Conservation (phyloP, 179 eudicot genomes). For the Nepenthes alata region DNA sequence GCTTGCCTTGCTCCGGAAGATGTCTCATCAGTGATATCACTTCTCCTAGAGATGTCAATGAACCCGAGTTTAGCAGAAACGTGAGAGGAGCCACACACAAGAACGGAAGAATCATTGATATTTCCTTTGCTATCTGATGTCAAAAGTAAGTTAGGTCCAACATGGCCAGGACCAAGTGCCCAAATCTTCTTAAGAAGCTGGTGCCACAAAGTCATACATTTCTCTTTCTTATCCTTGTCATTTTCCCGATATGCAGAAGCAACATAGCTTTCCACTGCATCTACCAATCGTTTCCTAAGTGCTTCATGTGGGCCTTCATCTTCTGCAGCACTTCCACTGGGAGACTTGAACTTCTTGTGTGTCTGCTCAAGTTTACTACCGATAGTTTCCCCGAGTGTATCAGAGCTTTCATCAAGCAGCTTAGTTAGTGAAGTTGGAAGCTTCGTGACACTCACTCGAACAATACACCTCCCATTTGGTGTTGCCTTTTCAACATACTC, state of each 20-base stretch:
- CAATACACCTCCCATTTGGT: conserved; percentile 81
- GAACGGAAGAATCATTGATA: conserved; percentile 25
- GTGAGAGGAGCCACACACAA: conserved; percentile 47
- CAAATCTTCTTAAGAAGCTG: conserved; percentile 65
- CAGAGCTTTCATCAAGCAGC: conserved; percentile 74
- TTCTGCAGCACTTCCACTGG: conserved; percentile 35
- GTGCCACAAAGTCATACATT: conserved; percentile 42
- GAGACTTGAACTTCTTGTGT: conserved; percentile 47
- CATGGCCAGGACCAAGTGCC: conserved; percentile 82
- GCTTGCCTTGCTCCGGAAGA: conserved; percentile 18
- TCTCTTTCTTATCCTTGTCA: conserved; percentile 44
- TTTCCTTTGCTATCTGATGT: conserved; percentile 32
- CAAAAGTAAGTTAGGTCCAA: conserved; percentile 78
- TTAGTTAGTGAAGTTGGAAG: conserved; percentile 69
- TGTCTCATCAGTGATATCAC: conserved; percentile 12
- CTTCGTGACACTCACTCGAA: conserved; percentile 67
- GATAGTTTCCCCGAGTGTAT: conserved; percentile 50
- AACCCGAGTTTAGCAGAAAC: conserved; percentile 74
- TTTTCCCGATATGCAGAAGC: conserved; percentile 29
- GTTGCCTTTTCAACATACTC: conserved; percentile 65
- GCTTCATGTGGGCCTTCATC: conserved; percentile 58
- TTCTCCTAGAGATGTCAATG: conserved; percentile 14
- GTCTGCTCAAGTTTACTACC: conserved; percentile 59
- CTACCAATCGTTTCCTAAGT: conserved; percentile 55
- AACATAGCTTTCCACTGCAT: conserved; percentile 57